A percentile compares a stretch with the other conserved stretches of the same genome.
Conservation (phyloP, 2,329 filamentous ascomycete species). For the Hirsutella minnesotensis region DNA sequence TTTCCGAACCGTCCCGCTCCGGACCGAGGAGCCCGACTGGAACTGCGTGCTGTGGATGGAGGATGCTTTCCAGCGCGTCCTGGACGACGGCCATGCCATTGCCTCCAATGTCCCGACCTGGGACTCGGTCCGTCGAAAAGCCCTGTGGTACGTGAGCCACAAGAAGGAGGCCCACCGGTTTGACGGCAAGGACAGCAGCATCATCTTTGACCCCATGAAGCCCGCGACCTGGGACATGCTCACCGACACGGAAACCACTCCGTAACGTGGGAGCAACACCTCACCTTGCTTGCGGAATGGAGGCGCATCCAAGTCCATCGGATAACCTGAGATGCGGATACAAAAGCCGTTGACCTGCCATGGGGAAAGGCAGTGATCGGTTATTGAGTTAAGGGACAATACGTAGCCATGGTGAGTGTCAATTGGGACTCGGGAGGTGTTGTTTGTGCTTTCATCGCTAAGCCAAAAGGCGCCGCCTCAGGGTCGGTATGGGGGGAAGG, state of each 20-base stretch:
- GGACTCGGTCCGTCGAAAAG: slow-evolving; percentile 19
- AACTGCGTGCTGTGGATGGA: slow-evolving; percentile 31
- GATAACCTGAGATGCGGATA: no score
- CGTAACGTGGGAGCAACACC: no score
- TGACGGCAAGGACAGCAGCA: slow-evolving; percentile 15
- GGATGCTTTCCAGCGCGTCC: slow-evolving; percentile 22
- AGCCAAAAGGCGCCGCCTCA: no score
- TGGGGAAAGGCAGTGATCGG: no score
- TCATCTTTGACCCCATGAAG: slow-evolving; percentile 16
- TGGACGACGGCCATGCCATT: slow-evolving; percentile 17
- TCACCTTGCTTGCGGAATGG: no score
- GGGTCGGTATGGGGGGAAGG: no score
- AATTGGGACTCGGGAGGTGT: no score
- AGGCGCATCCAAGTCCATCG: no score
- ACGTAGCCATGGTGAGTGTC: no score
- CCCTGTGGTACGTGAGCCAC: slow-evolving; percentile 24
- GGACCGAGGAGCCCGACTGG: slow-evolving; percentile 20
- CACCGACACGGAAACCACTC: slow-evolving; percentile 8
- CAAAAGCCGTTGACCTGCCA: no score
- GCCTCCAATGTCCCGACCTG: slow-evolving; percentile 21
- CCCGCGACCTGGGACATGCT: slow-evolving; percentile 25
- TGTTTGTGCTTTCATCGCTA: no score
- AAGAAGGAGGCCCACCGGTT: slow-evolving; percentile 29
- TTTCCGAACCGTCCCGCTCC: slow-evolving; percentile 17
- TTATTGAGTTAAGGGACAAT: no score